Percentiles rank a stretch among this genome's conserved stretches.
phyloP scores from a whole-genome alignment of 2,329 filamentous ascomycete species.

The Calonectria henricotiae region DNA sequence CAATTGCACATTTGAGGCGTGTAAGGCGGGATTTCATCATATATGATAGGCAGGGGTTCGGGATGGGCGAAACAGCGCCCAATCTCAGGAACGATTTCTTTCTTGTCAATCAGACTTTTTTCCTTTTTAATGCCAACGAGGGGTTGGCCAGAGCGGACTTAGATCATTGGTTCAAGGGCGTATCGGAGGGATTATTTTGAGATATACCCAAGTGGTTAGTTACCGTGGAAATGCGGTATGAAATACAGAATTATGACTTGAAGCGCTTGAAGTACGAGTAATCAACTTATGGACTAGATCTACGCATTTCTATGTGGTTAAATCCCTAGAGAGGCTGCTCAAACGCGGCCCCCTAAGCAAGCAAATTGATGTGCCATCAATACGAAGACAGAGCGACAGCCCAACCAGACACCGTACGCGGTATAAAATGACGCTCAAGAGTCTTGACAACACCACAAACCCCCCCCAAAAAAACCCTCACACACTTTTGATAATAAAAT shows the following conservation, averaged over 20 bases:
- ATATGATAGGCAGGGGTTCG: conserved; percentile 19
- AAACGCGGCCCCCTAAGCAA: too few relatives aligned
- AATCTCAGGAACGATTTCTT: conserved; percentile 15
- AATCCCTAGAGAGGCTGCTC: too few relatives aligned
- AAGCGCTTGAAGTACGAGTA: not conserved
- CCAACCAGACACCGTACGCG: too few relatives aligned
- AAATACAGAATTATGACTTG: conserved; percentile 24
- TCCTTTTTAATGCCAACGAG: conserved; percentile 4
- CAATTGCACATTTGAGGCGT: conserved; percentile 24
- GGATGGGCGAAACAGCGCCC: conserved; percentile 23
- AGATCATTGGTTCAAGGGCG: conserved; percentile 30
- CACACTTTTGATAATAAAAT: too few relatives aligned
- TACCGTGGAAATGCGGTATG: conserved; percentile 6
- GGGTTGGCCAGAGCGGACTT: conserved; percentile 22
- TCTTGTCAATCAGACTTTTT: conserved; percentile 9
- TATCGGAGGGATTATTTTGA: conserved; percentile 22
- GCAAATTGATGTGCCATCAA: too few relatives aligned
- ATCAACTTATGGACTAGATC: not conserved
- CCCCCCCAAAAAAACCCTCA: too few relatives aligned
- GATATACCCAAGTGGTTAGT: conserved; percentile 36
- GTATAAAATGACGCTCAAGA: too few relatives aligned
- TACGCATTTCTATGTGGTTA: too few relatives aligned
- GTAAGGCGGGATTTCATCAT: conserved; percentile 14
- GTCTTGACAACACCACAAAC: too few relatives aligned
- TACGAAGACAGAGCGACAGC: too few relatives aligned